phyloP scores from a whole-genome alignment of 441 rosid species.

The Bruguiera hainesii region DNA sequence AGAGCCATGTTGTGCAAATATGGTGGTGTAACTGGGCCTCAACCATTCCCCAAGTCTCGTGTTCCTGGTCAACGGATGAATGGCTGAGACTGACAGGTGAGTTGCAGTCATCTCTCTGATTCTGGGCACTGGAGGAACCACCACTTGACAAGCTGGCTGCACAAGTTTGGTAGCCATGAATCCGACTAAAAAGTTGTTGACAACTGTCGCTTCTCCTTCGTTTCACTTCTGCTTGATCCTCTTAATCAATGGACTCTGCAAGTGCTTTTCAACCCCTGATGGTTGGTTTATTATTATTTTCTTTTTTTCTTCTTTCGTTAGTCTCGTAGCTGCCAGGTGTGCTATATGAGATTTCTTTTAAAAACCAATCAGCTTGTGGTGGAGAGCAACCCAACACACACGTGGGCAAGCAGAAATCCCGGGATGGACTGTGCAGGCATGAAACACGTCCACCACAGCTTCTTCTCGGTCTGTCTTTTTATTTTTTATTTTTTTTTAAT shows the following conservation, averaged over 20 bases:
- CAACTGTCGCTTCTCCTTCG: neutral
- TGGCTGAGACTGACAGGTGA: conserved; percentile 18
- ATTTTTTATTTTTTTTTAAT: too few relatives aligned
- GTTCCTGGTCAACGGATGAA: conserved; percentile 23
- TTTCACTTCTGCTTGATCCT: conserved; percentile 7
- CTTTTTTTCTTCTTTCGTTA: too few relatives aligned
- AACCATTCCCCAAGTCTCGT: conserved; percentile 25
- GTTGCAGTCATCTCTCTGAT: conserved; percentile 22
- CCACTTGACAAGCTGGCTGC: conserved; percentile 27
- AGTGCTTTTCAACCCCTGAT: neutral
- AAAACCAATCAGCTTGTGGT: too few relatives aligned
- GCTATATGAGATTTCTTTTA: too few relatives aligned
- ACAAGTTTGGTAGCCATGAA: conserved; percentile 34
- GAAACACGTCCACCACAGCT: too few relatives aligned
- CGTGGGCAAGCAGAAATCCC: too few relatives aligned
- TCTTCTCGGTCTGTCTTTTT: too few relatives aligned
- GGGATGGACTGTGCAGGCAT: too few relatives aligned
- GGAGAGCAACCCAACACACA: too few relatives aligned
- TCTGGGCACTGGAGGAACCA: conserved; percentile 22
- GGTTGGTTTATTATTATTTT: too few relatives aligned
- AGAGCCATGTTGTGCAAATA: conserved; percentile 48
- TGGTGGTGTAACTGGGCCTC: conserved; percentile 30
- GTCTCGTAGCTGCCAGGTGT: too few relatives aligned
- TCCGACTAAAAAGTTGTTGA: neutral
- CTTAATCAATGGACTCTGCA: neutral